These are phyloP conservation scores for Aurinia saxatilis DNA, from an alignment of 345 rosid genomes.

Conservation along the genomic window DNA sequence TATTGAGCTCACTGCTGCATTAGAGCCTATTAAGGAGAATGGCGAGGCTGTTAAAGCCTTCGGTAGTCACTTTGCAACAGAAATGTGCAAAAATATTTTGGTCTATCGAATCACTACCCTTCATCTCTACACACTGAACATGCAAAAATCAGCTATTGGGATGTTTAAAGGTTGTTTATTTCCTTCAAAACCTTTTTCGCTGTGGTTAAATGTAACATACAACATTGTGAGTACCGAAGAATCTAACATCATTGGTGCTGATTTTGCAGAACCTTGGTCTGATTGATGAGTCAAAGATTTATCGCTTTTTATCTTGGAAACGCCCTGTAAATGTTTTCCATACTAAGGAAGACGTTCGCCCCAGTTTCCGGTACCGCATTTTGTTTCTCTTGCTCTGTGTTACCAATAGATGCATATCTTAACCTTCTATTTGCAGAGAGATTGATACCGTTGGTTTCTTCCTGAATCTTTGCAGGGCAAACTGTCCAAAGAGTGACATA, in stretches of 20 bases:
- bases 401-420: not conserved
- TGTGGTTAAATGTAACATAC: not conserved
- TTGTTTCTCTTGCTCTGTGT: slow-evolving; percentile 7
- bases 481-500: slow-evolving; percentile 96
- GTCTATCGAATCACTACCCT: slow-evolving; percentile 81
- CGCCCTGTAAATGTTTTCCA: slow-evolving; percentile 88
- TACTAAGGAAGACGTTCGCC: slow-evolving; percentile 87
- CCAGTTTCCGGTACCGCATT: slow-evolving; percentile 75
- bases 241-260: slow-evolving; percentile 28
- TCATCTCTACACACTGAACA: slow-evolving; percentile 87
- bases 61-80: slow-evolving; percentile 93
- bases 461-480: slow-evolving; percentile 61
- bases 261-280: slow-evolving; percentile 78
- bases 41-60: slow-evolving; percentile 92
- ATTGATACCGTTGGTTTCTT: slow-evolving; percentile 1
- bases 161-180: slow-evolving; percentile 57
- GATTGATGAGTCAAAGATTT: slow-evolving; percentile 83
- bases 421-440: not conserved
- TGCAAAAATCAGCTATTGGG: slow-evolving; percentile 92
- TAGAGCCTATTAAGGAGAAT: slow-evolving; percentile 94
- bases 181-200: not conserved
- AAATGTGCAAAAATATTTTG: slow-evolving; percentile 91
- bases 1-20: slow-evolving; percentile 70
- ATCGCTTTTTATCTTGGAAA: slow-evolving; percentile 84
- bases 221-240: not conserved